Evolutionary conservation across 441 rosid genomes (phyloP).

Genomic region (Adansonia rubrostipa): DNA sequence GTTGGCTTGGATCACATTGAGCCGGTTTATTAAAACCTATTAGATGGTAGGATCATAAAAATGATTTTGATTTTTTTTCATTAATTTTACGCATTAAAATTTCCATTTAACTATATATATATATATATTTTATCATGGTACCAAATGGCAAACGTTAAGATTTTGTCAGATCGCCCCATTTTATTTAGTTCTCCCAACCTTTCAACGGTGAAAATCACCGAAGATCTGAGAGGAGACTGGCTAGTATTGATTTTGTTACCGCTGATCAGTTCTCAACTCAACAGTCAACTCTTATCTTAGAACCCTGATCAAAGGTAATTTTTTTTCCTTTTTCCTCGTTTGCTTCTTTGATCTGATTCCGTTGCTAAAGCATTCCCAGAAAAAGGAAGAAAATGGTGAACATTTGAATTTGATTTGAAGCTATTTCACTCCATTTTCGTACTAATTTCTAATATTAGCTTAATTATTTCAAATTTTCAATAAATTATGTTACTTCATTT

Average conservation of each 20-base stretch:
- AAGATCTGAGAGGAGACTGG: background rate
- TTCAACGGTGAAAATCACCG: background rate
- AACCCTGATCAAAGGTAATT: constrained; percentile 7
- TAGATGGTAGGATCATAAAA: too few species aligned
- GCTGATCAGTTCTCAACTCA: background rate
- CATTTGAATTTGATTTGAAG: constrained; percentile 1
- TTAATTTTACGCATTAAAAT: too few species aligned
- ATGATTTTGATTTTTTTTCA: too few species aligned
- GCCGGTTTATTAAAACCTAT: too few species aligned
- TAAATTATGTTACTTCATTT: constrained; percentile 1
- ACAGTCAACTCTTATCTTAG: constrained; percentile 15
- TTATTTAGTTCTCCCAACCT: background rate
- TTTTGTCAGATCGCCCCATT: background rate
- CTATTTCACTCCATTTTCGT: background rate
- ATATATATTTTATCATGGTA: too few species aligned
- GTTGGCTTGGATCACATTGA: too few species aligned
- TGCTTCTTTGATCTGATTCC: constrained; percentile 19
- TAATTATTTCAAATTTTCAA: background rate
- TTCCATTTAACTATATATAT: too few species aligned
- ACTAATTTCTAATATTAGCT: constrained; percentile 4
- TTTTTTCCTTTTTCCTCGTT: background rate
- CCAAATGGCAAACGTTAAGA: too few species aligned
- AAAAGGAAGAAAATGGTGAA: background rate
- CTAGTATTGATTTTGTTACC: background rate
- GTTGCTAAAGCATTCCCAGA: background rate